Base-by-base conservation (phyloP, 73 alveolate species). In the Paramecium biaurelia region DNA sequence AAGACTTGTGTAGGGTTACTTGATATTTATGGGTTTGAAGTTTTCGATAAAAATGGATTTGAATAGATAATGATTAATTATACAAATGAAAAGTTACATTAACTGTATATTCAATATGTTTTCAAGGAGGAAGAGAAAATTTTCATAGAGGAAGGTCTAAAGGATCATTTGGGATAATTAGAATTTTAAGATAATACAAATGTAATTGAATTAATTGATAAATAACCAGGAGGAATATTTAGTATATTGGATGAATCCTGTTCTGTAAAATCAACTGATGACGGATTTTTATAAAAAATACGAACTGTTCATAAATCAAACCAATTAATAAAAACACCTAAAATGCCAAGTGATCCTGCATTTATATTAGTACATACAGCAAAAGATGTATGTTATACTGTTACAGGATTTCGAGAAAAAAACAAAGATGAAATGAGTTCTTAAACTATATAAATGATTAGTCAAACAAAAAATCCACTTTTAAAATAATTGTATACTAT, bases 21-120 rank as follows among this genome's bases (percentile, higher is more conserved):
- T 59, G 99, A 99, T 95, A 99, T 99, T 57, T 99, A 97, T 90
- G 99, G 99, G 6, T 99, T 99, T 85, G 99, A 99, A 92, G 99
- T 97, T 30, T 98, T 98, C 85, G 94, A 95, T 79, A 98, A 95
- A 92, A 98, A 98, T 92, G 96, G 97, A 57, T 98, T 98, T 93
- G 99, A 98, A 92, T 96, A 98, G 88, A 92, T 98, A 76, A 96
- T 98, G 93, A 98, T 98, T 76, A 98, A 98, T 90, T 98, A 97
- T 86, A 98, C 99, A 24, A 98, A 98, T 92, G 99, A 98, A 93
- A 98, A 97, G 90, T 94, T 98, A 57, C 99, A 98, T 84, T 93
- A 98, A 84, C 94, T 98, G 30, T 98, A 98, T 74, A 98, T 98
- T 45, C 95, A 94, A 42, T 98, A 98, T 57, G 97, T 98, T 5